Conservation (phyloP, 2,329 filamentous ascomycete genomes). For the Diaporthe humulicola region DNA sequence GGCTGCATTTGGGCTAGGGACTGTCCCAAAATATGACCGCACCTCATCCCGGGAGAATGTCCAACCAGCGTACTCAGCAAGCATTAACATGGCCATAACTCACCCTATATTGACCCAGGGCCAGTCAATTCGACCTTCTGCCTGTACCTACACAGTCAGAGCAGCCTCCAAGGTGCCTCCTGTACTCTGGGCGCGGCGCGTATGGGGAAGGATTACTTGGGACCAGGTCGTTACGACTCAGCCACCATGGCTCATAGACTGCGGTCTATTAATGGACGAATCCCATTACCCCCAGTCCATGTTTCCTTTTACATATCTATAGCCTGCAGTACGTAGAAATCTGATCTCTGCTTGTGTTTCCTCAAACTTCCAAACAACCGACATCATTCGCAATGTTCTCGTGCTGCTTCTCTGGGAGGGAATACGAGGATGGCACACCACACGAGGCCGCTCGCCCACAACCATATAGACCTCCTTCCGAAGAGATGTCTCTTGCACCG, state of each 20-base stretch:
- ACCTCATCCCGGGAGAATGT: not conserved
- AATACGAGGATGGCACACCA: not conserved
- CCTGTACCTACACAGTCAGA: not conserved
- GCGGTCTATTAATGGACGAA: constrained; percentile 13
- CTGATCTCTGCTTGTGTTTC: not conserved
- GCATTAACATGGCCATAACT: not conserved
- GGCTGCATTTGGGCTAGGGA: constrained; percentile 19
- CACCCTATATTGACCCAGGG: not conserved
- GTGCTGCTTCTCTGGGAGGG: constrained; percentile 18
- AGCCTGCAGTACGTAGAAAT: not conserved
- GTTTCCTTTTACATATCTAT: not conserved
- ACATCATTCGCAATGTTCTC: not conserved
- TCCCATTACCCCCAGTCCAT: not conserved
- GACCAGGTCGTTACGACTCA: constrained; percentile 13
- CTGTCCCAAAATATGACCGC: not conserved
- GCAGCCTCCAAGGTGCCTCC: not conserved
- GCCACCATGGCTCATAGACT: not conserved
- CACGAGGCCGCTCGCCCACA: not conserved
- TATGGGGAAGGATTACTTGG: not conserved
- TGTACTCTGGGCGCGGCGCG: not conserved
- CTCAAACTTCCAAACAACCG: not conserved
- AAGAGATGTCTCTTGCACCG: constrained; percentile 12
- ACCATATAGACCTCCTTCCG: not conserved
- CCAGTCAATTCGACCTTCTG: not conserved
- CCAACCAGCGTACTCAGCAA: no score